A percentile compares a stretch with the other conserved stretches of the same genome.
These are phyloP conservation scores for Aspergillus aculeatinus DNA, from an alignment of 2,329 filamentous ascomycete genomes.

Conservation along the genomic window DNA sequence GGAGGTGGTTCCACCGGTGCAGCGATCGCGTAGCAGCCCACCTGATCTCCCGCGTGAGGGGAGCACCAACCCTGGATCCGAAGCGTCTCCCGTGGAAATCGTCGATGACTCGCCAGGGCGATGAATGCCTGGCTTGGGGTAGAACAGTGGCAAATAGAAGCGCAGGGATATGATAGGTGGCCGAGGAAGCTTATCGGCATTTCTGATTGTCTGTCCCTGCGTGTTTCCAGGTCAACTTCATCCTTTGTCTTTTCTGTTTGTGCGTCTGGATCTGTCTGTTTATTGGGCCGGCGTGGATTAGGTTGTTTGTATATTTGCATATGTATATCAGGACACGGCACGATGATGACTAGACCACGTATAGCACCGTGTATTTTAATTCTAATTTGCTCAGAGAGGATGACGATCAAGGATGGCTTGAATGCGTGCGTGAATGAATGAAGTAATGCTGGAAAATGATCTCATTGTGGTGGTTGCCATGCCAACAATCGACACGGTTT, in stretches of 20 bases:
- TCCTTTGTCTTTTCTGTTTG: background rate
- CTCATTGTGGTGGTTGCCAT: slow-evolving; percentile 35
- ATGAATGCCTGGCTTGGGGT: background rate
- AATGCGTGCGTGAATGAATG: too few species aligned
- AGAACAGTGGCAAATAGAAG: background rate
- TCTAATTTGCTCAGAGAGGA: too few species aligned
- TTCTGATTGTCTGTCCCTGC: background rate
- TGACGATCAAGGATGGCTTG: too few species aligned
- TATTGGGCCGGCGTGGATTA: background rate
- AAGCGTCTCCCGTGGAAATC: background rate
- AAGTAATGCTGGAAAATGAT: slow-evolving; percentile 22
- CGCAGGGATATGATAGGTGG: background rate
- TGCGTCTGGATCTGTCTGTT: background rate
- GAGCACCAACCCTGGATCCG: background rate
- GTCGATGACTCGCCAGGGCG: background rate
- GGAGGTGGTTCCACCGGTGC: slow-evolving; percentile 23
- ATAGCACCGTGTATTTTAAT: too few species aligned
- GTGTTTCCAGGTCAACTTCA: background rate
- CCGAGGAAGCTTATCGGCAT: too few species aligned
- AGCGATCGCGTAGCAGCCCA: slow-evolving; percentile 35
- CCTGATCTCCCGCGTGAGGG: slow-evolving; percentile 24
- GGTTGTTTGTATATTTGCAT: background rate
- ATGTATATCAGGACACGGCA: background rate
- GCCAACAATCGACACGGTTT: slow-evolving; percentile 41
- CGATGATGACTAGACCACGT: background rate